Conservation (phyloP, 306 rosid genomes). For the Sphenostylis stenocarpa region DNA sequence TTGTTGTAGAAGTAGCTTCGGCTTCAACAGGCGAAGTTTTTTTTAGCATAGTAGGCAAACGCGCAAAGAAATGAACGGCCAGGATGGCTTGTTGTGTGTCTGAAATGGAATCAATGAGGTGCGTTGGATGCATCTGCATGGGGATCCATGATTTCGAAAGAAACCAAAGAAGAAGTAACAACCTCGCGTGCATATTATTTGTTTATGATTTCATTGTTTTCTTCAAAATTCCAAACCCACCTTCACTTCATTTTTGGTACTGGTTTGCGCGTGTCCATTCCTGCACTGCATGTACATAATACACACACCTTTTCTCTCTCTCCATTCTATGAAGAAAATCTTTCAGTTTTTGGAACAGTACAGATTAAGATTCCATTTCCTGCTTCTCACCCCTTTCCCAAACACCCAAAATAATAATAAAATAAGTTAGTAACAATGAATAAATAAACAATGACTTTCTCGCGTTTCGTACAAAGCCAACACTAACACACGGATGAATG, state of each 20-base stretch:
- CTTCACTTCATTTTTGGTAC: neutral
- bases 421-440: neutral
- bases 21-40: neutral
- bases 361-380: constrained; percentile 39
- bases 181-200: constrained; percentile 26
- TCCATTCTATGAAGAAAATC: neutral
- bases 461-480: neutral
- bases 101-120: neutral
- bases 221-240: constrained; percentile 11
- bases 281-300: constrained; percentile 1
- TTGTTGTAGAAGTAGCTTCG: neutral
- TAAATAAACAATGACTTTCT: neutral
- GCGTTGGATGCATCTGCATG: constrained; percentile 3
- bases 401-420: constrained; percentile 6
- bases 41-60: neutral
- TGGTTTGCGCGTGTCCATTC: constrained; percentile 8
- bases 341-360: constrained; percentile 36
- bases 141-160: constrained; percentile 22
- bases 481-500: constrained; percentile 22
- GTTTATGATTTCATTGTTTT: constrained; percentile 17
- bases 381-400: constrained; percentile 28
- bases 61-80: neutral
- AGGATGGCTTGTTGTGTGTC: neutral
- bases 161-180: constrained; percentile 23
- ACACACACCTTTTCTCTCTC: neutral